Evolutionary conservation across 805 yeast species (phyloP), one percentile per base, ranked within the genome.

Genomic region (Nakazawaea molendinolei): DNA sequence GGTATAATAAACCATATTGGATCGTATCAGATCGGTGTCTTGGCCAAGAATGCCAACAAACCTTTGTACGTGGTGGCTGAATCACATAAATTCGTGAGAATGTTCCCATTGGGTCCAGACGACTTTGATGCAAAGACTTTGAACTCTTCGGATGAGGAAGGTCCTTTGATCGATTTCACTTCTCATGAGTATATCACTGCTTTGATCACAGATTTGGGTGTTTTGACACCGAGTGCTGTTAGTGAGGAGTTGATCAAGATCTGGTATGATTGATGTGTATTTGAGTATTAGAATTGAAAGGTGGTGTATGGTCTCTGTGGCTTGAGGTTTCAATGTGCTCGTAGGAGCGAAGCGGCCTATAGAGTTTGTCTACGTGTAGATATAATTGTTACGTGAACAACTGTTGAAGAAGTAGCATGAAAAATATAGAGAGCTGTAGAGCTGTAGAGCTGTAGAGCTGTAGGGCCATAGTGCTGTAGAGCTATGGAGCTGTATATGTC

Each of bases 221-320:
- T 92, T 1, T 69, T 92, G 47, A 92, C 99, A 5, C 96, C 98
- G 9, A 82, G 95, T 42, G 97, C 97, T 0, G 98, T 92, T 15
- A 82, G 95, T n/a, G 98, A 92, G 57, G 99, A 92, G 61, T 71
- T 92, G 58, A 92, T 92, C 56, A 92, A 92, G 61, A 86, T 92
- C 77, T 92, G 97, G 97, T 89, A 87, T 52, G 97, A 89, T 58
- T 89, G 56, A 56, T n/a, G n/a, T n/a, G n/a, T n/a, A n/a, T n/a
- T n/a, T n/a, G n/a, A n/a, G n/a, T n/a, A n/a, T n/a, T n/a, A n/a
- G n/a, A n/a, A n/a, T n/a, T n/a, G n/a, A n/a, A n/a, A n/a, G n/a
- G n/a, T n/a, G n/a, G n/a, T n/a, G n/a, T n/a, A n/a, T n/a, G n/a
- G n/a, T n/a, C n/a, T n/a, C n/a, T n/a, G n/a, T n/a, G n/a, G n/a